These are phyloP conservation scores for Diacronema lutheri DNA, from an alignment of 78 protist species.

Conservation along the genomic window DNA sequence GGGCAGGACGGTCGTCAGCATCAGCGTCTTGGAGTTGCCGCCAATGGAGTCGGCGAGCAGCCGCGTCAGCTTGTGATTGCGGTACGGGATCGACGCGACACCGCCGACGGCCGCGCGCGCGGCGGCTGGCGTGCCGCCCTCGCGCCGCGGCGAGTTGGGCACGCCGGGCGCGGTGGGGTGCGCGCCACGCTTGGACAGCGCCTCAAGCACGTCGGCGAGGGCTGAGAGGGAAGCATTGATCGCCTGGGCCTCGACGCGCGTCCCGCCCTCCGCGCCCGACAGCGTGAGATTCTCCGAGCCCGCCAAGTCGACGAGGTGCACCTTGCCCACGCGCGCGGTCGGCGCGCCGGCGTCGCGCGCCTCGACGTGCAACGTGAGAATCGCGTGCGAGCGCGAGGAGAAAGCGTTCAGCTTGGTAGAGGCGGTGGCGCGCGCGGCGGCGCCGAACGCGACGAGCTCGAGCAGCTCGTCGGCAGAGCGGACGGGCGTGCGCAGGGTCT, in stretches of 20 bases:
- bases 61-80: constrained; percentile 40
- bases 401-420: not conserved
- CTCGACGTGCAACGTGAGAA: constrained; percentile 75
- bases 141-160: too few species aligned
- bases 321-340: constrained; percentile 64
- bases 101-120: not conserved
- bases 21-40: constrained; percentile 31
- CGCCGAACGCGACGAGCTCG: not conserved
- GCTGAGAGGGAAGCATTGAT: not conserved
- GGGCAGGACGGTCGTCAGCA: constrained; percentile 23
- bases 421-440: not conserved
- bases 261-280: constrained; percentile 46
- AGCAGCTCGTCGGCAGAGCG: not conserved
- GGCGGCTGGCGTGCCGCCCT: not conserved
- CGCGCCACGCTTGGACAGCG: not conserved
- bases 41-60: constrained; percentile 33
- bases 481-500: not conserved
- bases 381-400: constrained; percentile 78
- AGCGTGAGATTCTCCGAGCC: constrained; percentile 85
- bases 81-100: constrained; percentile 17
- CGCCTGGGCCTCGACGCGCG: not conserved
- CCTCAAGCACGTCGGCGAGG: not conserved
- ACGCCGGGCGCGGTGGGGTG: too few species aligned
- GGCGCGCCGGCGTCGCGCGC: constrained; percentile 26
- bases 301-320: constrained; percentile 92